These are phyloP conservation scores for Hondaea fermentalgiana DNA, from an alignment of 108 stramenopile genomes.

Conservation along the genomic window DNA sequence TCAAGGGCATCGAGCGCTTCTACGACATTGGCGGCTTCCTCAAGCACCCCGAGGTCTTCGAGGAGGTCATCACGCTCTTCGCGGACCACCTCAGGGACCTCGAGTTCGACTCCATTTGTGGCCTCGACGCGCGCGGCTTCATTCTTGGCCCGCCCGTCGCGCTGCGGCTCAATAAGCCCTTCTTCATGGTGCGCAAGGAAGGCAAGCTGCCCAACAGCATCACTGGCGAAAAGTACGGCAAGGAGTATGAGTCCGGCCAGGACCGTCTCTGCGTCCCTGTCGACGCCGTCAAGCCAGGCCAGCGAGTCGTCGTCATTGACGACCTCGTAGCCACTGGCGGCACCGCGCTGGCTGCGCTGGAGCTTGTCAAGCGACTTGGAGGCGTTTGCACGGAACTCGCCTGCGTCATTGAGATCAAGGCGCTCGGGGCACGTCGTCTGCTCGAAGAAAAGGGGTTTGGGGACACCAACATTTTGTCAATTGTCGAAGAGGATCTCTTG, in stretches of 20 bases:
- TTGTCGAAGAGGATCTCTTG: conserved; percentile 2
- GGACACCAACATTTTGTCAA: background rate
- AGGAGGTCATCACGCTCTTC: conserved; percentile 78
- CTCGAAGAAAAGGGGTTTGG: background rate
- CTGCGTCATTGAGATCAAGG: conserved; percentile 8
- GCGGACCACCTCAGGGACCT: conserved; percentile 62
- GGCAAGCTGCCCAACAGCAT: conserved; percentile 95
- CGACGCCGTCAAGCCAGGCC: conserved; percentile 68
- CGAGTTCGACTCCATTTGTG: conserved; percentile 75
- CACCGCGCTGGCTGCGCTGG: conserved; percentile 47
- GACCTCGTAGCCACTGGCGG: conserved; percentile 97
- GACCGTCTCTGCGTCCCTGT: conserved; percentile 77
- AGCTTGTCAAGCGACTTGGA: background rate
- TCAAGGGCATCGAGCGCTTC: conserved; percentile 93
- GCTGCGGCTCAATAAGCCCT: conserved; percentile 83
- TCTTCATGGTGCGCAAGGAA: conserved; percentile 94
- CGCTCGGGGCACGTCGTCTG: background rate
- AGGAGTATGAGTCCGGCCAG: conserved; percentile 80
- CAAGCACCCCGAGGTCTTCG: conserved; percentile 67
- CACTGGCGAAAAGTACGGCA: conserved; percentile 66
- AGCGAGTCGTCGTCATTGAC: conserved; percentile 84
- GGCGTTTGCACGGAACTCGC: background rate
- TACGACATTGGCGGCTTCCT: conserved; percentile 97
- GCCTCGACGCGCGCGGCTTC: conserved; percentile 88
- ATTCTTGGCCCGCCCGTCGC: conserved; percentile 92